Evolutionary conservation across 2,329 filamentous ascomycete species (phyloP).

Genomic region (Diaporthe ampelina): DNA sequence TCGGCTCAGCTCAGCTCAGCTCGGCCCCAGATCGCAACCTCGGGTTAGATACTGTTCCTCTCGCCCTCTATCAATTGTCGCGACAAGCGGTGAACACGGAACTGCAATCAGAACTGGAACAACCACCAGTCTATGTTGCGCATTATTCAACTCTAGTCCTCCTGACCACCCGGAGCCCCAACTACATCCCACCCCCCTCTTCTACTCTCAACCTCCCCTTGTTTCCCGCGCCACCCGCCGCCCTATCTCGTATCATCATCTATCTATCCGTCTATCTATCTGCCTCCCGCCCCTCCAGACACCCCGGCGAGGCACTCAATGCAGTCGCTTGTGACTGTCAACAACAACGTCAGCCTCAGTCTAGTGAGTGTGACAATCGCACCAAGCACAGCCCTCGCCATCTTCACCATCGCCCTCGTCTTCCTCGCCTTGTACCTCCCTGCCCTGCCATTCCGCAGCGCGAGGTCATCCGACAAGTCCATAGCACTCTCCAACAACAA

Average conservation of each 20-base stretch:
- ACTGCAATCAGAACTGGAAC: background rate
- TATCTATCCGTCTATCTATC: background rate
- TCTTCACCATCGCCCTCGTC: constrained; percentile 62
- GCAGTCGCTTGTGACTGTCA: constrained; percentile 72
- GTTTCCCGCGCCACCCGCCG: constrained; percentile 36
- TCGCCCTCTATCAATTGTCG: background rate
- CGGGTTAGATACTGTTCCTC: background rate
- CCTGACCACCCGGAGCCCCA: background rate
- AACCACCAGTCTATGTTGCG: background rate
- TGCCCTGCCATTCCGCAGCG: constrained; percentile 42
- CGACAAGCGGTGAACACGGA: constrained; percentile 13
- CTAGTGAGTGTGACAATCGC: constrained; percentile 71
- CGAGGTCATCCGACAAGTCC: constrained; percentile 29
- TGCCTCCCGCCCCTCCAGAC: background rate
- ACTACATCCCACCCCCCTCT: background rate
- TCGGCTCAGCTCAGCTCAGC: constrained; percentile 23
- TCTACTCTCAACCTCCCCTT: background rate
- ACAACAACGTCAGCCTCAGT: constrained; percentile 73
- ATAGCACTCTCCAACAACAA: constrained; percentile 32
- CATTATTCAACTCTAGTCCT: constrained; percentile 8
- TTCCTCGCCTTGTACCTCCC: constrained; percentile 66
- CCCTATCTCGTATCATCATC: constrained; percentile 16
- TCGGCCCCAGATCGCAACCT: constrained; percentile 2
- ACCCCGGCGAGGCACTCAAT: constrained; percentile 54
- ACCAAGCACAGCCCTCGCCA: constrained; percentile 69